These are phyloP conservation scores for Poa annua DNA, from an alignment of 176 grass and related monocot species.

Conservation along the genomic window DNA sequence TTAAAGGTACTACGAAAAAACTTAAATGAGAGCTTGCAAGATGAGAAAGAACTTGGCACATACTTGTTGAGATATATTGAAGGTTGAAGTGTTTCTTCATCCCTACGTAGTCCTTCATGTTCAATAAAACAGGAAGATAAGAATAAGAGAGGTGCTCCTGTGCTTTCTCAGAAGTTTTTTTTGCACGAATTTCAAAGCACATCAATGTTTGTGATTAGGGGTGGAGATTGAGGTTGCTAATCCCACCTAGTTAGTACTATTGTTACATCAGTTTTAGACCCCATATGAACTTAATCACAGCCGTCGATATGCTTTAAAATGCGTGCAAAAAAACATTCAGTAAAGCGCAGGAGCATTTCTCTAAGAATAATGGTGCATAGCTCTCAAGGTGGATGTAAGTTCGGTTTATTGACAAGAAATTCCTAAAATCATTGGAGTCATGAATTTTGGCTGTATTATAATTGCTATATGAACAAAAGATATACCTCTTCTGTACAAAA, in stretches of 20 bases:
- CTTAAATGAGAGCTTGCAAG: slow-evolving; percentile 22
- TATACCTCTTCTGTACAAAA: slow-evolving; percentile 16
- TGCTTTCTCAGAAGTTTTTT: no score
- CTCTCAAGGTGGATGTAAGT: background rate
- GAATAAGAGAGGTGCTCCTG: no score
- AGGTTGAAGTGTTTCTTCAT: slow-evolving; percentile 95
- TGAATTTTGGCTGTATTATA: background rate
- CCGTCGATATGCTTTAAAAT: no score
- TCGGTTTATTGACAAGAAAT: slow-evolving; percentile 19
- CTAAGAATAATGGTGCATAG: slow-evolving; percentile 41
- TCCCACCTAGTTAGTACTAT: no score
- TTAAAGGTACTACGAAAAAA: background rate
- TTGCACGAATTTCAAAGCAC: no score
- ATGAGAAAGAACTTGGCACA: slow-evolving; percentile 42
- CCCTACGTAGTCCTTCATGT: slow-evolving; percentile 82
- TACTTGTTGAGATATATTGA: slow-evolving; percentile 97
- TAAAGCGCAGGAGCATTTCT: no score
- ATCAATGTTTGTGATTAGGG: no score
- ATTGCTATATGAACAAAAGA: background rate
- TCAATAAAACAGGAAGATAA: slow-evolving; percentile 50
- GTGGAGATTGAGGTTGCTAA: no score
- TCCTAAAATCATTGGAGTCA: background rate
- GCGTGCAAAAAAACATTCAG: no score
- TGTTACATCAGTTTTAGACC: no score
- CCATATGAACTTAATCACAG: no score